Percentiles rank a stretch among this genome's conserved stretches.
phyloP scores from a whole-genome alignment of 208 protist species.

The Lotmaria passim region DNA sequence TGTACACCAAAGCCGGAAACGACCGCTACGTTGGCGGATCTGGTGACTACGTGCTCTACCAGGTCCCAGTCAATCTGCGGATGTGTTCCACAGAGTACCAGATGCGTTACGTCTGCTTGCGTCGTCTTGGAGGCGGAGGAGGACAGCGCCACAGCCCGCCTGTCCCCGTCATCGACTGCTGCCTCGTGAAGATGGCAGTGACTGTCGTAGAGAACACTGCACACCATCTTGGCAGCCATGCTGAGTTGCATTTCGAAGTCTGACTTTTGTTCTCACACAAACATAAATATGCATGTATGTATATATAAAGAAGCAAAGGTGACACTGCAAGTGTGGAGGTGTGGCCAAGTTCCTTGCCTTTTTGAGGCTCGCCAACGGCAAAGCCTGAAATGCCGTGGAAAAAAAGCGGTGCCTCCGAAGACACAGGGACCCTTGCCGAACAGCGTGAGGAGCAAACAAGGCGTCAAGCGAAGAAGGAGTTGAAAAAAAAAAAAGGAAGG shows the following conservation, averaged over 20 bases:
- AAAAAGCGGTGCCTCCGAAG: too few species aligned
- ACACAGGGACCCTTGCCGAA: too few species aligned
- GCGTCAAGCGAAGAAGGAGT: not conserved
- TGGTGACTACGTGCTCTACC: not conserved
- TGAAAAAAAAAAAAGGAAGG: not conserved
- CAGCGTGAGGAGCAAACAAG: not conserved
- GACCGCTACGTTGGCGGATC: not conserved
- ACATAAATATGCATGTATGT: too few species aligned
- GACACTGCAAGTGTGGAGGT: too few species aligned
- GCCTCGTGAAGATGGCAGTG: constrained; percentile 24
- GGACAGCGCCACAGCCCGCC: not conserved
- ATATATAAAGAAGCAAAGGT: too few species aligned
- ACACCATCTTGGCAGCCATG: not conserved
- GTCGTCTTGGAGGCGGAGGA: not conserved
- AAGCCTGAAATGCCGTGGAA: too few species aligned
- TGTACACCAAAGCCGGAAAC: constrained; percentile 78
- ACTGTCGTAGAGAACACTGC: constrained; percentile 24
- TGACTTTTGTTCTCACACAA: too few species aligned
- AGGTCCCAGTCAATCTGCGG: constrained; percentile 74
- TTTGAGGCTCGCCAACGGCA: too few species aligned
- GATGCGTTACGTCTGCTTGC: not conserved
- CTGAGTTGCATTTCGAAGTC: not conserved
- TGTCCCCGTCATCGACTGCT: not conserved
- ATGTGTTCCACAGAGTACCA: constrained; percentile 82
- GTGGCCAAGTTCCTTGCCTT: too few species aligned